A percentile compares a stretch with the other conserved stretches of the same genome.
Evolutionary conservation across 164 flowering plant genomes (phyloP).

Genomic region (Annona cherimola): DNA sequence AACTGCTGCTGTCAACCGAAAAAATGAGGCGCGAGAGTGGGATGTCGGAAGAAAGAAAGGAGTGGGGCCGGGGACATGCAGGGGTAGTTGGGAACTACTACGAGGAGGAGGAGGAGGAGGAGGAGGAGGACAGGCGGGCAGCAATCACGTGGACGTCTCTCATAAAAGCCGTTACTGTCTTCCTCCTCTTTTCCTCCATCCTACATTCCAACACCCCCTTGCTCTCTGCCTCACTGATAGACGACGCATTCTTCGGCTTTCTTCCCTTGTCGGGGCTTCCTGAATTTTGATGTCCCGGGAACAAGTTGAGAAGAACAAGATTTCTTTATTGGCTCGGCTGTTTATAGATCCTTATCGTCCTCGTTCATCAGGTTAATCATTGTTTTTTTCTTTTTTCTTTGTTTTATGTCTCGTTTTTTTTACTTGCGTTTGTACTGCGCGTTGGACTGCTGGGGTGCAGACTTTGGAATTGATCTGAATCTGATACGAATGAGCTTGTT

Average conservation of each 20-base stretch:
- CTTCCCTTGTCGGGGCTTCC: neutral
- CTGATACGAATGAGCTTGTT: neutral
- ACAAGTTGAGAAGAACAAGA: neutral
- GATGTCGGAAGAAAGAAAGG: neutral
- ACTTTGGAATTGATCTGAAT: slow-evolving; percentile 1
- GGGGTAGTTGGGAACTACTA: slow-evolving; percentile 50
- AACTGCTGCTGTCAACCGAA: neutral
- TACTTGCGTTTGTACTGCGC: neutral
- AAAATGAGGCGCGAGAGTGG: neutral
- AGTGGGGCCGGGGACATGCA: too few species aligned
- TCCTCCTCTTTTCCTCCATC: neutral
- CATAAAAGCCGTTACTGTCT: slow-evolving; percentile 35
- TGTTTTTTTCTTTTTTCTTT: neutral
- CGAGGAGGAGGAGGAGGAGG: neutral
- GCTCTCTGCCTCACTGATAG: neutral
- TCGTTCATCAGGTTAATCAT: slow-evolving; percentile 9
- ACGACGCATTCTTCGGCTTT: neutral
- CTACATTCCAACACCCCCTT: neutral
- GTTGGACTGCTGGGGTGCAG: slow-evolving; percentile 1
- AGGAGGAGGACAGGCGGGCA: slow-evolving; percentile 23
- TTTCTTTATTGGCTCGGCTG: slow-evolving; percentile 5
- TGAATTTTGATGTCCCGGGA: slow-evolving; percentile 4
- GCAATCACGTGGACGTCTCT: slow-evolving; percentile 44
- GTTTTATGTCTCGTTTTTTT: neutral
- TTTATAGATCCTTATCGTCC: slow-evolving; percentile 6